A percentile compares a stretch with the other conserved stretches of the same genome.
These are phyloP conservation scores for Solanum microdontum DNA, from an alignment of 257 asterid species.

Conservation along the genomic window DNA sequence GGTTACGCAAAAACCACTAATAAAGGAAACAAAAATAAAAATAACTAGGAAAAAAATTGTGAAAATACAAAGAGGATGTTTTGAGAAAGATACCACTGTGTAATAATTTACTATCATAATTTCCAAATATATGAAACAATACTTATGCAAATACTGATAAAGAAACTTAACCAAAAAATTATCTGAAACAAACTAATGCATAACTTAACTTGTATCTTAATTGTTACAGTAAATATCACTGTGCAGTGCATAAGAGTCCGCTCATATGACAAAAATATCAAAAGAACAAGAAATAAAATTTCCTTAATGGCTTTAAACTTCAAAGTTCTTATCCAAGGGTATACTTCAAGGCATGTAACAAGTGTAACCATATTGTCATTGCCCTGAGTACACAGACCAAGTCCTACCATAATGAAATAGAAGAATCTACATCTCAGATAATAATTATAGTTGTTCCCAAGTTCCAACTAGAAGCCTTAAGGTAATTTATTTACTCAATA, in stretches of 20 bases:
- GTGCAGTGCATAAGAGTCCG: neutral
- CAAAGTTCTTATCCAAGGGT: neutral
- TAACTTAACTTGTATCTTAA: neutral
- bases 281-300: neutral
- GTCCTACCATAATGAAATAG: neutral
- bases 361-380: neutral
- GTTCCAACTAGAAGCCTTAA: neutral
- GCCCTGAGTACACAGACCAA: neutral
- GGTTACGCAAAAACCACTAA: neutral
- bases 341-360: neutral
- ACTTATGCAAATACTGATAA: neutral
- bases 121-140: neutral
- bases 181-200: neutral
- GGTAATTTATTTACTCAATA: neutral
- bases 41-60: neutral
- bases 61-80: neutral
- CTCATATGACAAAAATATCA: neutral
- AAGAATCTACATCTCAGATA: neutral
- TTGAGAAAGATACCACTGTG: neutral
- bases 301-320: neutral
- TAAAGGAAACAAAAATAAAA: neutral
- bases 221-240: neutral
- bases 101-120: neutral
- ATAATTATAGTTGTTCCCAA: neutral
- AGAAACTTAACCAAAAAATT: neutral